phyloP scores from a whole-genome alignment of 2,329 filamentous ascomycete species.

The Paecilomyces sp. region DNA sequence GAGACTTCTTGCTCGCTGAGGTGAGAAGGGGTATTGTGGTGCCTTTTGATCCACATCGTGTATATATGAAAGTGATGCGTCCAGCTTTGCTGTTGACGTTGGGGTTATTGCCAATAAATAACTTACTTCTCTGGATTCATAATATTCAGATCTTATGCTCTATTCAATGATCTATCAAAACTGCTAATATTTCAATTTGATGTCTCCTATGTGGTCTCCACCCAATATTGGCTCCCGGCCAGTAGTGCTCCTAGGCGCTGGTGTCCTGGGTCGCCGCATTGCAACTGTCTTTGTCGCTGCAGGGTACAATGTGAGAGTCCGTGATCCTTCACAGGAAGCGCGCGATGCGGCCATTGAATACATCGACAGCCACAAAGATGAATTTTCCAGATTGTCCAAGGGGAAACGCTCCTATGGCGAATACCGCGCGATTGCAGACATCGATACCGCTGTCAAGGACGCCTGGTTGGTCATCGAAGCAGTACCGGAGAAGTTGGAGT shows the following conservation, averaged over 20 bases:
- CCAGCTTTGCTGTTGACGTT: background rate
- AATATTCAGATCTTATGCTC: background rate
- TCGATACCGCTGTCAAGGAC: slow-evolving; percentile 34
- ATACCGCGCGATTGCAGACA: slow-evolving; percentile 27
- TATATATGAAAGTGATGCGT: background rate
- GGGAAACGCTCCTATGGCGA: slow-evolving; percentile 22
- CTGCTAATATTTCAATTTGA: background rate
- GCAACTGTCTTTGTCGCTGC: slow-evolving; percentile 19
- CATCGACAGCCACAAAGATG: slow-evolving; percentile 21
- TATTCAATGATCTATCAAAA: background rate
- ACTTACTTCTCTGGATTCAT: background rate
- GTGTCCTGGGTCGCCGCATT: slow-evolving; percentile 32
- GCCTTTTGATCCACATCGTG: background rate
- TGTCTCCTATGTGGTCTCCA: background rate
- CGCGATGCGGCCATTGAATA: slow-evolving; percentile 20
- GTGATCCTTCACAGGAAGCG: slow-evolving; percentile 17
- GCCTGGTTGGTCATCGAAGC: slow-evolving; percentile 50
- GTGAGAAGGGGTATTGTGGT: background rate
- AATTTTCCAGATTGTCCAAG: slow-evolving; percentile 15
- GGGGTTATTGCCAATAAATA: background rate
- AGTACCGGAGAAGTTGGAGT: slow-evolving; percentile 42
- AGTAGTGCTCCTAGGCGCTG: slow-evolving; percentile 31
- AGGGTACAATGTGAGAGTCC: slow-evolving; percentile 19
- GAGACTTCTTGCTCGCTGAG: background rate
- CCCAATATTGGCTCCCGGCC: slow-evolving; percentile 14